Conservation (phyloP, 2,329 filamentous ascomycete species). For the Colletotrichum noveboracense region DNA sequence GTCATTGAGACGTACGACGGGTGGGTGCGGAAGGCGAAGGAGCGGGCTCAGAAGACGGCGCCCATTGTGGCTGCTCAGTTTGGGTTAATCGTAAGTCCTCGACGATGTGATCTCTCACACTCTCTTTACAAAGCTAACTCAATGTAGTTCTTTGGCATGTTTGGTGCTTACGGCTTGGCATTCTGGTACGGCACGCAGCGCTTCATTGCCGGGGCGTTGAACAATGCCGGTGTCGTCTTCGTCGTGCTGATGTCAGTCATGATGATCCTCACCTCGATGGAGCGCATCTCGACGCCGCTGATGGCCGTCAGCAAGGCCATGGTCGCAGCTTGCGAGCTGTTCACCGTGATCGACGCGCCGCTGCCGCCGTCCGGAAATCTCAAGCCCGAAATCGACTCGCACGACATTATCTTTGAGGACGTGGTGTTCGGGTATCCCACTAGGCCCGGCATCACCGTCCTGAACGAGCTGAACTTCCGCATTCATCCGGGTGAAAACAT, state of each 20-base stretch:
- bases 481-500: conserved; percentile 28
- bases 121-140: background rate
- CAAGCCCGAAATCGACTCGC: conserved; percentile 25
- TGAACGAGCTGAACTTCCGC: conserved; percentile 34
- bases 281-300: conserved; percentile 42
- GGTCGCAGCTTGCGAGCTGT: conserved; percentile 33
- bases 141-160: conserved; percentile 34
- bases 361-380: conserved; percentile 24
- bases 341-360: conserved; percentile 32
- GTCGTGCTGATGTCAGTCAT: conserved; percentile 43
- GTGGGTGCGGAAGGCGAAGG: conserved; percentile 41
- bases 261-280: conserved; percentile 38
- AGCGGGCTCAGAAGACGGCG: conserved; percentile 37
- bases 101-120: background rate
- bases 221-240: conserved; percentile 40
- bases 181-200: conserved; percentile 50
- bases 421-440: conserved; percentile 30
- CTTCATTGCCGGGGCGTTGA: conserved; percentile 36
- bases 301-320: conserved; percentile 37
- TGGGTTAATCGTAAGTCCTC: conserved; percentile 25
- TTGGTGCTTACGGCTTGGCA: conserved; percentile 41
- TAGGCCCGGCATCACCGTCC: conserved; percentile 35
- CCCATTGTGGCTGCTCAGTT: conserved; percentile 36
- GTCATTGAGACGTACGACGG: conserved; percentile 40
- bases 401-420: conserved; percentile 23